Conservation (phyloP, 805 yeast species). For the Priceomyces melissophilus region DNA sequence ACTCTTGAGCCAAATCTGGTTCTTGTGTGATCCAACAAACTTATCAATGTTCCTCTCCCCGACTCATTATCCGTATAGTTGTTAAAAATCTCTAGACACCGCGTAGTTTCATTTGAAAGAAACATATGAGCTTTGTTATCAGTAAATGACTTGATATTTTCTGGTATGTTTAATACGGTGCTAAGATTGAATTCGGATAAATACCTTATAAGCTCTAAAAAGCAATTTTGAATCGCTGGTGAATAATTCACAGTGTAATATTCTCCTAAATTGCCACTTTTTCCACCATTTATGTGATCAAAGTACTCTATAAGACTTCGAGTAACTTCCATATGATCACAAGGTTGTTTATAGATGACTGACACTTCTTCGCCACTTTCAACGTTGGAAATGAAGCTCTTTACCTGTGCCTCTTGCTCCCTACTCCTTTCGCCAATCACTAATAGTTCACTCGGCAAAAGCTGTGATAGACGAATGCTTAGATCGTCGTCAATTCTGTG, state of each 20-base stretch:
- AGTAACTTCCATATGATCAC: slow-evolving; percentile 5
- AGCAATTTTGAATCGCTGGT: slow-evolving; percentile 27
- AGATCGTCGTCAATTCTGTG: slow-evolving; percentile 50
- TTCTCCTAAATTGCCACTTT: slow-evolving; percentile 17
- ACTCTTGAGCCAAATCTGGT: slow-evolving; percentile 73
- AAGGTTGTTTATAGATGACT: slow-evolving; percentile 5
- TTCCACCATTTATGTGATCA: slow-evolving; percentile 16
- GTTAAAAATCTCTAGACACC: slow-evolving; percentile 69
- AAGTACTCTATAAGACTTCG: slow-evolving; percentile 24
- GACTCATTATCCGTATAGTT: slow-evolving; percentile 54
- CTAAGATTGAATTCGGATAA: slow-evolving; percentile 62
- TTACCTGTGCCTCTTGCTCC: slow-evolving; percentile 20
- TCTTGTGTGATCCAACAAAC: slow-evolving; percentile 78
- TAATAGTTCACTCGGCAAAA: slow-evolving; percentile 75
- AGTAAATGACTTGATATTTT: slow-evolving; percentile 52
- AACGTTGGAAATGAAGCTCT: slow-evolving; percentile 14
- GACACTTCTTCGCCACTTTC: slow-evolving; percentile 9
- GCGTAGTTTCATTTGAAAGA: slow-evolving; percentile 62
- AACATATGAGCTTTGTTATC: slow-evolving; percentile 48
- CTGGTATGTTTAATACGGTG: slow-evolving; percentile 48
- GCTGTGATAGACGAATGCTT: slow-evolving; percentile 69
- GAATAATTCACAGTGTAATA: slow-evolving; percentile 21
- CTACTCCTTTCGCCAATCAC: slow-evolving; percentile 30
- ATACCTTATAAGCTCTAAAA: slow-evolving; percentile 49
- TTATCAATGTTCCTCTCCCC: slow-evolving; percentile 66